Evolutionary conservation across 768 basidiomycete species (phyloP).

Genomic region (Amanita jacksonii): DNA sequence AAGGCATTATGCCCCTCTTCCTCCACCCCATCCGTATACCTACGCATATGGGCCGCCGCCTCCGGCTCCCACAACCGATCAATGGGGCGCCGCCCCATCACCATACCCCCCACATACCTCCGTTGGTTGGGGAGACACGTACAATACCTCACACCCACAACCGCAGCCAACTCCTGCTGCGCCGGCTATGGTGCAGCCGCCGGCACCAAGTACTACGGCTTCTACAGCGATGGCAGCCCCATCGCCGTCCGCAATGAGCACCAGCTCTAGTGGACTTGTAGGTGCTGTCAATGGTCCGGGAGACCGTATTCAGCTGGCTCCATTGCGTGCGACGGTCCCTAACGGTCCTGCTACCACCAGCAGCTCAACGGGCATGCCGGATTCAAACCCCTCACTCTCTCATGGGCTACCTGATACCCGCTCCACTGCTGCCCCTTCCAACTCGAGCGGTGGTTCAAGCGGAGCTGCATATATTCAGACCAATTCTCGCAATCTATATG

Average conservation of each 20-base stretch:
- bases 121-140: constrained; percentile 6
- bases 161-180: constrained; percentile 11
- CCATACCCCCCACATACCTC: constrained; percentile 4
- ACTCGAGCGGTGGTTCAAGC: neutral
- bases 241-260: constrained; percentile 13
- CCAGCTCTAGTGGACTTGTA: constrained; percentile 11
- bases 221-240: constrained; percentile 15
- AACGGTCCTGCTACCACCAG: neutral
- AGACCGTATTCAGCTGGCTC: constrained; percentile 49
- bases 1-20: constrained; percentile 16
- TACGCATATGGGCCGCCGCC: constrained; percentile 19
- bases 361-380: neutral
- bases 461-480: constrained; percentile 24
- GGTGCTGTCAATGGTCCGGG: constrained; percentile 14
- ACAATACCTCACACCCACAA: constrained; percentile 11
- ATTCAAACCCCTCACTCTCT: neutral
- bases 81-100: constrained; percentile 3
- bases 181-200: constrained; percentile 11
- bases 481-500: constrained; percentile 21
- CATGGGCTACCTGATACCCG: neutral
- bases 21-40: constrained; percentile 15
- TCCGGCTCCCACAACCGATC: constrained; percentile 9
- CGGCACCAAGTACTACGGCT: constrained; percentile 12
- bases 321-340: constrained; percentile 22
- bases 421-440: neutral